phyloP scores from a whole-genome alignment of 2,329 filamentous ascomycete genomes.

The Xylaria sp. region DNA sequence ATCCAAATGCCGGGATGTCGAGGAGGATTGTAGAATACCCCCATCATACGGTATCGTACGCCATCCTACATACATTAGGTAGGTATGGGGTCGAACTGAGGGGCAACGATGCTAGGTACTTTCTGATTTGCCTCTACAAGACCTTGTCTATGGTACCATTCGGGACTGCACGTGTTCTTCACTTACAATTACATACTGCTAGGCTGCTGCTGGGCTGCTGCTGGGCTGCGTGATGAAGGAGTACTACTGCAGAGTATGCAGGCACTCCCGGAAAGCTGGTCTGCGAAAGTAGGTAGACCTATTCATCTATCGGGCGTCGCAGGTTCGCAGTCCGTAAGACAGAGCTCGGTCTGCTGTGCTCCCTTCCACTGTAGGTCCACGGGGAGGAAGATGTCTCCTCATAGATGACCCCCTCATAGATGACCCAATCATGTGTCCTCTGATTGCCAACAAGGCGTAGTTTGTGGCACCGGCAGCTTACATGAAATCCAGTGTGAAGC shows the following conservation, averaged over 20 bases:
- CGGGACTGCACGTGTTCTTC: neutral
- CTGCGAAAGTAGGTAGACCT: neutral
- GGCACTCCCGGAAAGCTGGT: neutral
- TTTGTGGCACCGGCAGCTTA: slow-evolving; percentile 2
- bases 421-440: neutral
- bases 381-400: neutral
- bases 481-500: neutral
- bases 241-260: neutral
- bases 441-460: slow-evolving; percentile 14
- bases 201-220: no score
- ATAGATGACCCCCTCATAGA: neutral
- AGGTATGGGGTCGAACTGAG: neutral
- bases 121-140: neutral
- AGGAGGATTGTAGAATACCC: neutral
- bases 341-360: neutral
- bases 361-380: neutral
- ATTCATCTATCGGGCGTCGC: neutral
- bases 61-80: neutral
- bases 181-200: neutral
- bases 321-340: slow-evolving; percentile 8
- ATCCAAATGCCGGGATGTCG: slow-evolving; percentile 4
- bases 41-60: slow-evolving; percentile 1
- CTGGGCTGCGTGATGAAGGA: neutral
- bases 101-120: neutral
- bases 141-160: neutral